Percentiles rank a stretch among this genome's conserved stretches.
These are phyloP conservation scores for Dactylorhiza incarnata DNA, from an alignment of 106 monocot species.

Conservation along the genomic window DNA sequence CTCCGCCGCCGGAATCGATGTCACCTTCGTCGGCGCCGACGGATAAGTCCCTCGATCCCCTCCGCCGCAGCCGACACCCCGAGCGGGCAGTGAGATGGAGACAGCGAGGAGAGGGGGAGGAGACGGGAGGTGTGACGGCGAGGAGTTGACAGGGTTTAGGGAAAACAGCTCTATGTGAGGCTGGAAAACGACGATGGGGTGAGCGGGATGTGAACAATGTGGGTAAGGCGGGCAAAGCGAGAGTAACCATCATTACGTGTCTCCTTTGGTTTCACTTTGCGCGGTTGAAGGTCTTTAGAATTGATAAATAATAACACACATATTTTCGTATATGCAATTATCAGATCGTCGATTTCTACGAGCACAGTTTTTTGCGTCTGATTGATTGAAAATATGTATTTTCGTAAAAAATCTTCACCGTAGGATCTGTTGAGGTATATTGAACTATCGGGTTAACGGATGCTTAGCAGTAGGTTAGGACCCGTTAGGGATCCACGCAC, in stretches of 20 bases:
- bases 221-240: background rate
- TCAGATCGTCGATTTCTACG: too few species aligned
- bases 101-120: background rate
- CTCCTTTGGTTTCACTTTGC: background rate
- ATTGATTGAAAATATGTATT: too few species aligned
- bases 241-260: background rate
- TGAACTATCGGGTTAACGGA: too few species aligned
- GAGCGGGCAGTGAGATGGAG: background rate
- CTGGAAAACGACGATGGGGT: background rate
- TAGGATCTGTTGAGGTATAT: too few species aligned
- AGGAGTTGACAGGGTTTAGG: background rate
- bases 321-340: too few species aligned
- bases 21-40: slow-evolving; percentile 51
- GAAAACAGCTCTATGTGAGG: background rate
- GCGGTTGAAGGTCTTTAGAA: too few species aligned
- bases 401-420: too few species aligned
- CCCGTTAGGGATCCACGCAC: too few species aligned
- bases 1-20: slow-evolving; percentile 40
- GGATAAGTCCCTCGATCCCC: slow-evolving; percentile 24
- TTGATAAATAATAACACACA: too few species aligned
- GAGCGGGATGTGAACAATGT: background rate
- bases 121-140: background rate
- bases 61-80: background rate
- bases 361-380: too few species aligned
- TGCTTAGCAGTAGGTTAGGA: too few species aligned